These are phyloP conservation scores for Xylariaceae sp. DNA, from an alignment of 2,329 filamentous ascomycete genomes.

Conservation along the genomic window DNA sequence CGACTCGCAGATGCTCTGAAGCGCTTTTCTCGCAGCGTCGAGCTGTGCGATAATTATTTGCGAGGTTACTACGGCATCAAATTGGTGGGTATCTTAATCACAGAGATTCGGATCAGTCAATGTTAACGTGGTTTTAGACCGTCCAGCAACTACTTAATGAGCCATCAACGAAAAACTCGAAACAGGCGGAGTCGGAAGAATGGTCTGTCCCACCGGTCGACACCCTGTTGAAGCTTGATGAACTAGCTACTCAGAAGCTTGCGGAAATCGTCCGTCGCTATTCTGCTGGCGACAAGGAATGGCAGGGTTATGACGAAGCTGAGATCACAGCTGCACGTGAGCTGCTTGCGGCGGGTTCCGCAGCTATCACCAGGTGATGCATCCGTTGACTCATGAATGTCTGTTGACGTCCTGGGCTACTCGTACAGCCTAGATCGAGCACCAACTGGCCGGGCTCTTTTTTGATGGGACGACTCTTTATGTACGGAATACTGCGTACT, in stretches of 20 bases:
- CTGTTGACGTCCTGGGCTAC: background rate
- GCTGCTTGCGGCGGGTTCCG: constrained; percentile 53
- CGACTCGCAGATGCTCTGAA: constrained; percentile 69
- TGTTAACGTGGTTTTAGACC: constrained; percentile 37
- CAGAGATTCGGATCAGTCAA: background rate
- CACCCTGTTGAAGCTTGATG: constrained; percentile 63
- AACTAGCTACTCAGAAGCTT: constrained; percentile 67
- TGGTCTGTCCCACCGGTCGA: constrained; percentile 50
- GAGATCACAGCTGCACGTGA: constrained; percentile 69
- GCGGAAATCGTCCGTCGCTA: constrained; percentile 67
- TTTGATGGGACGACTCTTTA: constrained; percentile 3
- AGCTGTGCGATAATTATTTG: constrained; percentile 89
- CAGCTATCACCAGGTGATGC: constrained; percentile 41
- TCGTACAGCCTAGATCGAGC: background rate
- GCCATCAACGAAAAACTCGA: constrained; percentile 37
- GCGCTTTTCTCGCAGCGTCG: constrained; percentile 83
- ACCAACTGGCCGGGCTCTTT: background rate
- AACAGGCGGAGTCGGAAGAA: constrained; percentile 44
- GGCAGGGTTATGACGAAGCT: constrained; percentile 66
- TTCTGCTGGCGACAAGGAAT: constrained; percentile 55
- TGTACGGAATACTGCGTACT: background rate
- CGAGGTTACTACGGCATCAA: constrained; percentile 91
- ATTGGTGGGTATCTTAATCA: constrained; percentile 47
- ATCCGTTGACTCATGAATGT: constrained; percentile 15
- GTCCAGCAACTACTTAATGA: constrained; percentile 47